phyloP scores from a whole-genome alignment of 345 rosid species.

The Bruguiera parviflora region DNA sequence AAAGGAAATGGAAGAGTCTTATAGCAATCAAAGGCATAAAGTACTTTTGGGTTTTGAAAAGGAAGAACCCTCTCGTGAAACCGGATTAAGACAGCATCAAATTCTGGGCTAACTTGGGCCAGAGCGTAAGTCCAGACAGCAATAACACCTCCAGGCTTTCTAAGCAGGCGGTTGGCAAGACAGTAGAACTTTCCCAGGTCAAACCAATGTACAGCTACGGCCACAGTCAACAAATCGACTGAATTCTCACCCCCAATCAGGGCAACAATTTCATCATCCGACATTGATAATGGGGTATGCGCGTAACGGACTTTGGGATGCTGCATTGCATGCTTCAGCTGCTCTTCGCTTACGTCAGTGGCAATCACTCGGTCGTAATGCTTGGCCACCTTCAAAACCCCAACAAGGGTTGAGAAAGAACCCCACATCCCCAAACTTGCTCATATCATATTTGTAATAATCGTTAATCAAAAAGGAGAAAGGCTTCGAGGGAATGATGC shows the following conservation, averaged over 20 bases:
- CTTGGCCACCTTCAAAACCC: constrained; percentile 53
- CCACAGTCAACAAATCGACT: constrained; percentile 54
- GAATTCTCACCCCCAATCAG: constrained; percentile 50
- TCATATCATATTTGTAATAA: no score
- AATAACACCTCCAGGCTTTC: constrained; percentile 57
- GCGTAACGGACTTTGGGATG: constrained; percentile 46
- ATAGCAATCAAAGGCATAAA: constrained; percentile 33
- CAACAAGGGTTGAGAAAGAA: neutral
- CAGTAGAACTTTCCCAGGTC: constrained; percentile 58
- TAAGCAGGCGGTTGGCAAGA: constrained; percentile 37
- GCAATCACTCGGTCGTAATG: constrained; percentile 56
- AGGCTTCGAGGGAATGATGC: no score
- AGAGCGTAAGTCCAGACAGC: constrained; percentile 61
- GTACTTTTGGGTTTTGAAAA: constrained; percentile 31
- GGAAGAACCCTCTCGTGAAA: constrained; percentile 36
- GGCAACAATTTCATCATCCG: constrained; percentile 45
- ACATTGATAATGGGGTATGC: constrained; percentile 47
- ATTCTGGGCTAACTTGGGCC: constrained; percentile 39
- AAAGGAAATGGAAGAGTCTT: constrained; percentile 61
- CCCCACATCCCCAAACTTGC: no score
- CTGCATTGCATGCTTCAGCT: constrained; percentile 39
- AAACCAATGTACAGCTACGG: constrained; percentile 63
- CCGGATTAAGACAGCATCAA: constrained; percentile 40
- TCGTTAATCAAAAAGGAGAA: no score
- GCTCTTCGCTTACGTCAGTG: constrained; percentile 55